A percentile compares a stretch with the other conserved stretches of the same genome.
phyloP scores from a whole-genome alignment of 257 asterid species.

The Primulina eburnea region DNA sequence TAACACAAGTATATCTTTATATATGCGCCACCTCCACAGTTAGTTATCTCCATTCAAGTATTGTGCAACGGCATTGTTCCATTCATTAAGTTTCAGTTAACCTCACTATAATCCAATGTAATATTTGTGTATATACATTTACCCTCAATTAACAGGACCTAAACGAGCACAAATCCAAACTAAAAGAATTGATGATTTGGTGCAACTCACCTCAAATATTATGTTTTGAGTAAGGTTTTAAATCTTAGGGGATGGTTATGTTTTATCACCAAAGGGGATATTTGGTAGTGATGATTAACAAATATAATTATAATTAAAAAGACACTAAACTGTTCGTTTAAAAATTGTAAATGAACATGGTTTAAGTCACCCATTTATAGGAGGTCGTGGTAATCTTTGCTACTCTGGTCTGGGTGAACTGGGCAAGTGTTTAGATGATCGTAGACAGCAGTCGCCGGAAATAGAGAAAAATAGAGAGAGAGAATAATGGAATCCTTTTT shows the following conservation, averaged over 20 bases:
- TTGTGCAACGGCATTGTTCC: neutral
- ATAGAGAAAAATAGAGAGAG: neutral
- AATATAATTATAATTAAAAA: no score
- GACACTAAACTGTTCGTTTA: neutral
- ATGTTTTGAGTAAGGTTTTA: neutral
- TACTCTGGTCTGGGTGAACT: neutral
- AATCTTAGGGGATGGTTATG: constrained; percentile 6
- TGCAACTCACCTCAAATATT: neutral
- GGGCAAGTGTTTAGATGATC: no score
- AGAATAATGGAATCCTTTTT: neutral
- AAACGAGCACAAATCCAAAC: neutral
- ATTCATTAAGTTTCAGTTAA: no score
- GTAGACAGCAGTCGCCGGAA: neutral
- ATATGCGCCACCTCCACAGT: neutral
- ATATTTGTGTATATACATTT: neutral
- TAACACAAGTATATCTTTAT: neutral
- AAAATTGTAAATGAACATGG: neutral
- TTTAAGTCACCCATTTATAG: neutral
- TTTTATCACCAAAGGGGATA: neutral
- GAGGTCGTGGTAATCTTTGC: neutral
- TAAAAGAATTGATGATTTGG: neutral
- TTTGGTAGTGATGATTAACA: neutral
- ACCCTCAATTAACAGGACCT: neutral
- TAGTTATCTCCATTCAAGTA: neutral
- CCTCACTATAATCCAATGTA: neutral